Conservation (phyloP, 768 basidiomycete genomes). For the Boletus edulis region DNA sequence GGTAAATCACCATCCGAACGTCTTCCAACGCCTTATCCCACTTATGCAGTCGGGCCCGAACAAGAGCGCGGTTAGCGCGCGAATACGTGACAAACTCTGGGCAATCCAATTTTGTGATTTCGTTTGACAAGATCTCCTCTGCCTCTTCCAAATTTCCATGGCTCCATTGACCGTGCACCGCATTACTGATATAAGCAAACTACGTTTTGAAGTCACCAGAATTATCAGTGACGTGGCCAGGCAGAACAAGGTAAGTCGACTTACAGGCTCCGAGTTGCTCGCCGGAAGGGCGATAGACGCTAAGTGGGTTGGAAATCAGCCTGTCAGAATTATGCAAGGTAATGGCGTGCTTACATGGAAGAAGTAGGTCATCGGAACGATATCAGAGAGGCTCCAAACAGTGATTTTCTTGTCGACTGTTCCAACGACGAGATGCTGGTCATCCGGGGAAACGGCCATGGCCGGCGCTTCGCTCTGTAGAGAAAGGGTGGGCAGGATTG, state of each 20-base stretch:
- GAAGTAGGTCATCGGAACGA: neutral
- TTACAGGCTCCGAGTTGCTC: neutral
- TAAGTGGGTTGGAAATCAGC: neutral
- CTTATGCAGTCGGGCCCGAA: neutral
- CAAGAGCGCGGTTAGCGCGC: conserved; percentile 3
- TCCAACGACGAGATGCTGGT: neutral
- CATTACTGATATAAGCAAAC: conserved; percentile 5
- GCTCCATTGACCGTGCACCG: conserved; percentile 1
- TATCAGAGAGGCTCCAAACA: neutral
- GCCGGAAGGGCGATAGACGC: neutral
- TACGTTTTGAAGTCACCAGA: neutral
- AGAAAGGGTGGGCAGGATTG: neutral
- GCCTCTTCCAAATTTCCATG: neutral
- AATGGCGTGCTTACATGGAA: neutral
- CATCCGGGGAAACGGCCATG: conserved; percentile 4
- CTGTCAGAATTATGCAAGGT: neutral
- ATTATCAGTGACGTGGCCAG: neutral
- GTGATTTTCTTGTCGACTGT: neutral
- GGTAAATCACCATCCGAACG: neutral
- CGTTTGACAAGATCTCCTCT: conserved; percentile 1
- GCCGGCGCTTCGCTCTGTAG: neutral
- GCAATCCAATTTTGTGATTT: neutral
- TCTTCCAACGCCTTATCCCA: conserved; percentile 5
- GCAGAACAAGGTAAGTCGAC: neutral
- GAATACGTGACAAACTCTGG: neutral